Evolutionary conservation across 306 rosid genomes (phyloP).

Genomic region (Herpetospermum pedunculosum): DNA sequence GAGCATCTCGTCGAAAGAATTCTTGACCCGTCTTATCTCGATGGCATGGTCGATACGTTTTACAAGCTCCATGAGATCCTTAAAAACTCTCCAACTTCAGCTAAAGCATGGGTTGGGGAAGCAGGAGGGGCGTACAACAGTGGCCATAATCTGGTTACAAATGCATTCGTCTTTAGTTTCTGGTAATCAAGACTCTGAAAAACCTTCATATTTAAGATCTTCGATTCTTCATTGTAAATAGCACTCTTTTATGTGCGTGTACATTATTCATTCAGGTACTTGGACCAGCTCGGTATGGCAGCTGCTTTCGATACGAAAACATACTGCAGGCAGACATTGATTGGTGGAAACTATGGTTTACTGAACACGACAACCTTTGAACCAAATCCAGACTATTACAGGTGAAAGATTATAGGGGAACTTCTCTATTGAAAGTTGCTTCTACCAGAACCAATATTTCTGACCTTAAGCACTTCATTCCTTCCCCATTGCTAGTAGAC

Average conservation of each 20-base stretch:
- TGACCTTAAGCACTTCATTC: neutral
- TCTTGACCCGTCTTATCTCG: conserved; percentile 55
- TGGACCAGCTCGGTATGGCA: conserved; percentile 95
- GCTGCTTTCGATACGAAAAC: conserved; percentile 64
- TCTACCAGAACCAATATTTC: neutral
- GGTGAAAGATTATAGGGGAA: conserved; percentile 15
- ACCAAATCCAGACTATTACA: conserved; percentile 85
- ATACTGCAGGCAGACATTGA: conserved; percentile 80
- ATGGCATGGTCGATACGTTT: conserved; percentile 42
- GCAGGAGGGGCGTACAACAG: conserved; percentile 95
- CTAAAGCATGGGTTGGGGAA: conserved; percentile 89
- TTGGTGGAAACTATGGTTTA: conserved; percentile 93
- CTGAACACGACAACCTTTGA: conserved; percentile 41
- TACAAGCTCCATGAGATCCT: conserved; percentile 39
- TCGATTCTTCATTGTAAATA: neutral
- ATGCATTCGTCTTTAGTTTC: conserved; percentile 79
- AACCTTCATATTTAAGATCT: neutral
- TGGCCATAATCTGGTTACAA: conserved; percentile 66
- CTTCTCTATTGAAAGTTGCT: neutral
- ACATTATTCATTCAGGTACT: conserved; percentile 45
- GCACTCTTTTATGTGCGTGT: neutral
- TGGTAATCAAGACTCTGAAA: conserved; percentile 27
- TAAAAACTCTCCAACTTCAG: conserved; percentile 33
- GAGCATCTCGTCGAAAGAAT: conserved; percentile 47
- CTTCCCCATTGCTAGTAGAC: neutral